phyloP scores from a whole-genome alignment of 306 rosid genomes.

The Prunus armeniaca region DNA sequence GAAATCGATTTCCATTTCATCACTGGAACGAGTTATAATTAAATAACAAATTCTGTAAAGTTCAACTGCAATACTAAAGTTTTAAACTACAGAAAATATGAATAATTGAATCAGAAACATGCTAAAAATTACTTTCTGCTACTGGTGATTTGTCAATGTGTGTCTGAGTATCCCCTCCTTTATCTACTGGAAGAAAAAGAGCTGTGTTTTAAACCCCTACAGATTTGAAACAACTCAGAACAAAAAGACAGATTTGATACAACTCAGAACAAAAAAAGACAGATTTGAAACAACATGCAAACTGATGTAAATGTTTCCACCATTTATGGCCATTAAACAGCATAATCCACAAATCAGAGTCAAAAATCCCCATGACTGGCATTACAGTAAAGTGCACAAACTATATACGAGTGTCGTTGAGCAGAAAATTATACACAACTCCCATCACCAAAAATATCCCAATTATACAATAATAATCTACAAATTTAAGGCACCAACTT shows the following conservation, averaged over 20 bases:
- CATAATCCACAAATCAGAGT: not conserved
- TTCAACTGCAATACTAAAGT: too few relatives aligned
- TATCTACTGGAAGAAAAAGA: too few relatives aligned
- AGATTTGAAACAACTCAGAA: too few relatives aligned
- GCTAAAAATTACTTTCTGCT: too few relatives aligned
- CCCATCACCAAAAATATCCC: slow-evolving; percentile 30
- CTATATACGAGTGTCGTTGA: slow-evolving; percentile 39
- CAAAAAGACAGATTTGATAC: not conserved
- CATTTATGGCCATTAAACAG: not conserved
- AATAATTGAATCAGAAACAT: too few relatives aligned
- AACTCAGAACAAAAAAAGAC: not conserved
- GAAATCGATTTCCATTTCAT: too few relatives aligned
- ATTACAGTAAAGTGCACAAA: slow-evolving; percentile 26
- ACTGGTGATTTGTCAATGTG: too few relatives aligned
- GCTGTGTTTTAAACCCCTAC: too few relatives aligned
- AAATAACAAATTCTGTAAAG: too few relatives aligned
- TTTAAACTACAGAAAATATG: too few relatives aligned
- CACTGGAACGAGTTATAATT: too few relatives aligned
- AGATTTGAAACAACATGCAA: not conserved
- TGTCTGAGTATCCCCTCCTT: too few relatives aligned
- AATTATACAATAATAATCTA: slow-evolving; percentile 38
- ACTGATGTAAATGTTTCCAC: not conserved
- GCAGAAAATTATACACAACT: slow-evolving; percentile 54
- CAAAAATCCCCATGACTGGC: not conserved
- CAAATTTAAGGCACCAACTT: slow-evolving; percentile 9